A percentile compares a stretch with the other conserved stretches of the same genome.
Evolutionary conservation across 2,329 filamentous ascomycete genomes (phyloP).

Genomic region (Diaporthe ilicicola): DNA sequence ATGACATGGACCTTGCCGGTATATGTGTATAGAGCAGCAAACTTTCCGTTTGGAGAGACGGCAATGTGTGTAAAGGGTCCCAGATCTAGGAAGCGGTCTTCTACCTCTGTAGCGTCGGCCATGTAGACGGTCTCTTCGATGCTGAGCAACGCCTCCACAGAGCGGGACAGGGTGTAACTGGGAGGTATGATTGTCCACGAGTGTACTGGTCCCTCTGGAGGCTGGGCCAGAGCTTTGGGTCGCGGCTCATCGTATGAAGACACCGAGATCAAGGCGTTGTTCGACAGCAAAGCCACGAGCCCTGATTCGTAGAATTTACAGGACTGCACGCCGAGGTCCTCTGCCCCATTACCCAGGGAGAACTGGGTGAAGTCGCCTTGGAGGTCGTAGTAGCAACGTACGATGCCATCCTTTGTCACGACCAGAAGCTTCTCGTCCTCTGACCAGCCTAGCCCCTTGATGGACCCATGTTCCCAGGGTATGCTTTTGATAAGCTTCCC

Average conservation of each 20-base stretch:
- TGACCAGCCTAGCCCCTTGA: constrained; percentile 93
- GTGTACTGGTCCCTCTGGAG: constrained; percentile 80
- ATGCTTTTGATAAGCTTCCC: constrained; percentile 88
- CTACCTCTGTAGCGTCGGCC: constrained; percentile 87
- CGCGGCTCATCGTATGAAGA: constrained; percentile 90
- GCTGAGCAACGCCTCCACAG: constrained; percentile 90
- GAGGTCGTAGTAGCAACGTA: constrained; percentile 90
- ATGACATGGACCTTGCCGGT: constrained; percentile 91
- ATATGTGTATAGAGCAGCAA: constrained; percentile 85
- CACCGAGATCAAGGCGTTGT: constrained; percentile 89
- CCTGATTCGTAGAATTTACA: constrained; percentile 92
- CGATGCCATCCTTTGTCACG: constrained; percentile 87
- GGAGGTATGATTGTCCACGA: constrained; percentile 93
- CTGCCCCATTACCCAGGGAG: constrained; percentile 86
- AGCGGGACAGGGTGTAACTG: constrained; percentile 86
- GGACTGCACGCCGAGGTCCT: constrained; percentile 86
- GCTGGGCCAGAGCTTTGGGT: constrained; percentile 80
- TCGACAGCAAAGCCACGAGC: constrained; percentile 90
- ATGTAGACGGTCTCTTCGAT: constrained; percentile 86
- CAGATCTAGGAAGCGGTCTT: constrained; percentile 89
- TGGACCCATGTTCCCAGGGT: constrained; percentile 88
- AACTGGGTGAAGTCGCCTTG: constrained; percentile 96
- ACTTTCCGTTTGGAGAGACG: constrained; percentile 90
- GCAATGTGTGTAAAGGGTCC: constrained; percentile 91
- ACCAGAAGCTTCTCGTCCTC: constrained; percentile 93